phyloP scores from a whole-genome alignment of 2,329 filamentous ascomycete genomes.

The Lasiodiplodia sp. region DNA sequence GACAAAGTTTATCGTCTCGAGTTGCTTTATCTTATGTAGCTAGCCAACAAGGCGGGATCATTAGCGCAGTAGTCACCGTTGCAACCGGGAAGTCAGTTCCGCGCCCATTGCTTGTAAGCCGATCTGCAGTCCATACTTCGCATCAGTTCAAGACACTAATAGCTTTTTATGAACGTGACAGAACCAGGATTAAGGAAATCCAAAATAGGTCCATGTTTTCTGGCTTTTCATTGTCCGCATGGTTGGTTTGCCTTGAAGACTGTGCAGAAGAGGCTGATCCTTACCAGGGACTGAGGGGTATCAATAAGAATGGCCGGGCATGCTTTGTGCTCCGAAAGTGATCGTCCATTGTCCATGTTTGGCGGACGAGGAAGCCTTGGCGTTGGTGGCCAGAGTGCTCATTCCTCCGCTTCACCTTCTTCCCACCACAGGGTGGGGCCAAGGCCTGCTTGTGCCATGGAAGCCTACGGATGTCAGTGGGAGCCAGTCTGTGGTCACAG shows the following conservation, averaged over 20 bases:
- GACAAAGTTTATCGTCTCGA: neutral
- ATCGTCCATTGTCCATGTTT: neutral
- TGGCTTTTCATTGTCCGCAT: neutral
- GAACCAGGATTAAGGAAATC: neutral
- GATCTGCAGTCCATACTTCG: neutral
- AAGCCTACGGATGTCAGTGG: constrained; percentile 42
- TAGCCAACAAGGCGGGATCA: constrained; percentile 4
- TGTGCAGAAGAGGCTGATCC: neutral
- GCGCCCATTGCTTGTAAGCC: neutral
- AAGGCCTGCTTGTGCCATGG: constrained; percentile 57
- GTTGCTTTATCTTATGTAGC: neutral
- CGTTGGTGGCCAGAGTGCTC: neutral
- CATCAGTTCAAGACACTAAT: neutral
- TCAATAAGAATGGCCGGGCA: neutral
- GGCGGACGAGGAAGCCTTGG: neutral
- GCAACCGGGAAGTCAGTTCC: neutral
- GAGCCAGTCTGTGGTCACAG: neutral
- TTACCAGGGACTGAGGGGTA: constrained; percentile 12
- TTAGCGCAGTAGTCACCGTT: constrained; percentile 1
- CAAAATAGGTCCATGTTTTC: neutral
- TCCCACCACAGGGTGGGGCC: constrained; percentile 58
- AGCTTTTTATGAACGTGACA: constrained; percentile 2
- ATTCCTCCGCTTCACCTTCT: constrained; percentile 28
- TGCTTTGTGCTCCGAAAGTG: neutral
- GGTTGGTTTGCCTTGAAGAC: neutral